Evolutionary conservation across 1,139 yeast species (phyloP), one percentile per base, ranked within the genome.

Genomic region (Cylindricascospora bacillispora): DNA sequence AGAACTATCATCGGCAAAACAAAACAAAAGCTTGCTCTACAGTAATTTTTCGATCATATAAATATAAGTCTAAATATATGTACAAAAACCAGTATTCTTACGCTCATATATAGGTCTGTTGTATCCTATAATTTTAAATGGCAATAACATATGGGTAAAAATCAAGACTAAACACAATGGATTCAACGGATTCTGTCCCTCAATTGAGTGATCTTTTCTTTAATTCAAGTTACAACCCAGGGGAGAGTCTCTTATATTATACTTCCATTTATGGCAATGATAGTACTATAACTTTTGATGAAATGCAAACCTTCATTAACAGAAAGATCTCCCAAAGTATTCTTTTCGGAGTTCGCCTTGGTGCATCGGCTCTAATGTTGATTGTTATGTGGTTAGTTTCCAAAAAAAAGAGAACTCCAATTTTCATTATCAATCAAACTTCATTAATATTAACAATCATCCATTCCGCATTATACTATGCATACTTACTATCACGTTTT

Each of bases 371-470:
- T 4, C 36, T 55, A 4, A 63, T 64, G 2, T 46, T 61, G 33
- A 48, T 60, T 17, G 49, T 58, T 13, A 55, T 63, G 32, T 52
- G 57, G 40, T 48, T 64, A 29, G 51, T 70, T 5, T 61, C 73
- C 4, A 63, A 60, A 25, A 65, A 63, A 34, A 70, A 62, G 43
- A 65, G 56, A 24, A 70, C 85, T 0, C 80, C 85, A 4, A 69
- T 83, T 20, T 85, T 81, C 49, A 53, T 74, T 14, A 56, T 82
- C 31, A 83, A 85, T 53, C 74, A 73, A 45, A 32, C 61, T 2
- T 69, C 80, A 13, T 60, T 85, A 32, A 31, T 69, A 2, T 49
- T 71, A 4, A 56, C 75, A 25, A 54, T 76, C 4, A 35, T 81
- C 9, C 78, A 76, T 35, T 69, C 82, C 2, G 62, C 65, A 5